Evolutionary conservation across 352 stramenopile genomes (phyloP).

Genomic region (Pythium sukuiense): DNA sequence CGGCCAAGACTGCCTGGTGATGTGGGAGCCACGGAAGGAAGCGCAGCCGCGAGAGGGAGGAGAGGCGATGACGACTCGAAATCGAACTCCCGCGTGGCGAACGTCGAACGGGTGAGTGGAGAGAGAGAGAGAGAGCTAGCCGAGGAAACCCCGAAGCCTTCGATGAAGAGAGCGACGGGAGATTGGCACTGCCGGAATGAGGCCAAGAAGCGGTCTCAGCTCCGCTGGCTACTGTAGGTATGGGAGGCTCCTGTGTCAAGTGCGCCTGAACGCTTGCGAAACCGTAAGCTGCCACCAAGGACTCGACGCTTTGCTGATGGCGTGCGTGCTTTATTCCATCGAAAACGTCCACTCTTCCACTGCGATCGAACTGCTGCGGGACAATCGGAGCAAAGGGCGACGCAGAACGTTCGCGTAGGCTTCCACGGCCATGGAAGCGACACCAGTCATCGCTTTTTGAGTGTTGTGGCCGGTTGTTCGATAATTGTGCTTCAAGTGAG

Average conservation of each 20-base stretch:
- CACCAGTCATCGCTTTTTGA: background rate
- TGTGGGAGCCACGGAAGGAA: background rate
- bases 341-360: background rate
- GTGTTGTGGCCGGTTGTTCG: background rate
- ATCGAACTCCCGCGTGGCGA: background rate
- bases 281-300: too few relatives aligned
- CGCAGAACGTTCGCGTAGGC: background rate
- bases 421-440: background rate
- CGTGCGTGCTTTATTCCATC: background rate
- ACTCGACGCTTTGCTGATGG: too few relatives aligned
- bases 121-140: background rate
- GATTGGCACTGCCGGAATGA: too few relatives aligned
- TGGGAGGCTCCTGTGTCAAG: slow-evolving; percentile 5
- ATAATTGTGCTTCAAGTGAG: background rate
- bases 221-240: background rate
- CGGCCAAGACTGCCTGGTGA: too few relatives aligned
- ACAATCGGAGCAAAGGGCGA: background rate
- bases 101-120: background rate
- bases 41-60: background rate
- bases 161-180: background rate
- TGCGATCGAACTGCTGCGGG: background rate
- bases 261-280: slow-evolving; percentile 5
- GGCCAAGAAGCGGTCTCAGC: too few relatives aligned
- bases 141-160: too few relatives aligned
- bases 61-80: background rate